A percentile compares a stretch with the other conserved stretches of the same genome.
Evolutionary conservation across 2,329 filamentous ascomycete species (phyloP).

Genomic region (Keithomyces neogunnii): DNA sequence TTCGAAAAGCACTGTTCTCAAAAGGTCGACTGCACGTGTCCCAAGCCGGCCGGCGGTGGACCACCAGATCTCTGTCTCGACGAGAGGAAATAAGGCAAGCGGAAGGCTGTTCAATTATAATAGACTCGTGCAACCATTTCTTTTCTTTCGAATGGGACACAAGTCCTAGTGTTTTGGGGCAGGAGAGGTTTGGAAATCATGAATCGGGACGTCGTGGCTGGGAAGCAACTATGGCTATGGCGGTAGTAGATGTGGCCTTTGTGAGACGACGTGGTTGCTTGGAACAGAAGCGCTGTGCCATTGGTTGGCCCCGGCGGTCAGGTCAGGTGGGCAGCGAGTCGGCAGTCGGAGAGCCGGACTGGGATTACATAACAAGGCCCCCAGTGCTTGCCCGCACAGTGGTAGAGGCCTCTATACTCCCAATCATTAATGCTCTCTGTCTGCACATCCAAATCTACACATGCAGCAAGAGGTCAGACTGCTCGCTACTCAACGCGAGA

Average conservation of each 20-base stretch:
- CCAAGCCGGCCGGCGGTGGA: not conserved
- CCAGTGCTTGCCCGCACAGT: not conserved
- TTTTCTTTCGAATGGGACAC: not conserved
- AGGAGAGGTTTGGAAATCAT: not conserved
- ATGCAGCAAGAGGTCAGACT: too few species aligned
- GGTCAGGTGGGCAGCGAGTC: not conserved
- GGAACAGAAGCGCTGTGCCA: not conserved
- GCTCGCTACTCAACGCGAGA: too few species aligned
- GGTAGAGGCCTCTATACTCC: too few species aligned
- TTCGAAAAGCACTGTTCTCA: too few species aligned
- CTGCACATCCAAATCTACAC: too few species aligned
- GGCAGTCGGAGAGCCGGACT: not conserved
- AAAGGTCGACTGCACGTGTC: too few species aligned
- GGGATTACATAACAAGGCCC: not conserved
- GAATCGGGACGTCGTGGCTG: not conserved
- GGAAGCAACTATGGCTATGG: not conserved
- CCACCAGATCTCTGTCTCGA: not conserved
- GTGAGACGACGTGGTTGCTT: not conserved
- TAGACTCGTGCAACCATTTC: not conserved
- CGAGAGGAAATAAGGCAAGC: not conserved
- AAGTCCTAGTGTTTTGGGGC: not conserved
- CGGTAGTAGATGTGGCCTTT: not conserved
- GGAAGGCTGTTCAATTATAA: not conserved
- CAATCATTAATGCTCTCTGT: too few species aligned
- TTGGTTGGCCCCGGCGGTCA: too few species aligned